Base-by-base conservation (phyloP, 108 stramenopile species). In the Nannochloropsis gaditana region DNA sequence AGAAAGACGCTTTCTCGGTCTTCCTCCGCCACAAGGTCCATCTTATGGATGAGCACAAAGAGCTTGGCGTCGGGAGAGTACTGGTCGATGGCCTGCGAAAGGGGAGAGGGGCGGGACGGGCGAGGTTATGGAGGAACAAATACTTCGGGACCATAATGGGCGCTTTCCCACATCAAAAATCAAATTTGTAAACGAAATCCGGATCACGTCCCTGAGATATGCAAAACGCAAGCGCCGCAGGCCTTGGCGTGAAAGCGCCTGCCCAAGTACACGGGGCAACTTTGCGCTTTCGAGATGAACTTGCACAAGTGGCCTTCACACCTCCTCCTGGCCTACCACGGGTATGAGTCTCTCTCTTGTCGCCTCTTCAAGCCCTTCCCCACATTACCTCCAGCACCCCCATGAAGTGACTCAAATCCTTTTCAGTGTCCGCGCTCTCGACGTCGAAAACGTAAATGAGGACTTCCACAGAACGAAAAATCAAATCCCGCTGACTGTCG, bases 361-460 rank as follows among this genome's bases (percentile, higher is more conserved):
- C 31, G 31, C 31, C 31, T 31, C 31, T 31, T 31, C 0, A 31
- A 31, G 31, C 31, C n/a, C 31, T 31, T 31, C 31, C 31, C 31
- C 31, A 31, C 31, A 31, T 31, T 45, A 81, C 59, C 50, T 90
- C 88, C 41, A 92, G 84, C 82, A 91, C 91, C 6, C 91, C 90
- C 21, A 81, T 80, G 79, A 86, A 92, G 85, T 90, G 86, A 10
- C 50, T 42, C 19, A 92, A 44, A 43, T 91, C 91, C 84, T 89
- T 85, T 85, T 96, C 95, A 43, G 95, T 93, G 43, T 93, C 92
- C 79, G 93, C 92, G 80, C 91, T 92, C 91, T 96, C 95, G 88
- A 97, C 97, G 89, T 97, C 96, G 92, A 99, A 98, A 41, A 99
- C 99, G 85, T 99, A 99, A 86, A 99, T 99, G 21, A 99, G 86